Percentiles rank a stretch among this genome's conserved stretches.
Conservation (phyloP, 768 basidiomycete species). For the Boletellus emodensis region DNA sequence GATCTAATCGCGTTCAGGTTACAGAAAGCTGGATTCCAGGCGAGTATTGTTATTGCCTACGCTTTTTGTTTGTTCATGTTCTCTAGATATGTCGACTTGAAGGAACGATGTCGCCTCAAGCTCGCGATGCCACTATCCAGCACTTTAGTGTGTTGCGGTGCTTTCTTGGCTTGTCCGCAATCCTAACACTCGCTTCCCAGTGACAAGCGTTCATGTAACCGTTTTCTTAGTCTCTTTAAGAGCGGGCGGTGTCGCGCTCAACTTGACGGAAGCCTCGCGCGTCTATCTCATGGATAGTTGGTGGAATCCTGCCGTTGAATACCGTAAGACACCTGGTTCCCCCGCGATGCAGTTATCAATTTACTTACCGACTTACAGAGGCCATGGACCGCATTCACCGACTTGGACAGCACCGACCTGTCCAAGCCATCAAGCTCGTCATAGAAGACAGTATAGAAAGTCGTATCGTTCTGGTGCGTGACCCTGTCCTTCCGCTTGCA, state of each 20-base stretch:
- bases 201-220: slow-evolving; percentile 90
- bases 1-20: slow-evolving; percentile 92
- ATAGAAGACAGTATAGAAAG: slow-evolving; percentile 96
- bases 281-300: slow-evolving; percentile 97
- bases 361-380: slow-evolving; percentile 44
- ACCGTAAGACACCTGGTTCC: slow-evolving; percentile 47
- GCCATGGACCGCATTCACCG: slow-evolving; percentile 98
- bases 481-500: neutral
- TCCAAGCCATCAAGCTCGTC: slow-evolving; percentile 90
- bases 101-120: slow-evolving; percentile 96
- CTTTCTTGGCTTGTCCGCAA: neutral
- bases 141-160: slow-evolving; percentile 68
- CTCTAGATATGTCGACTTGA: slow-evolving; percentile 85
- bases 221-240: slow-evolving; percentile 97
- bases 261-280: slow-evolving; percentile 85
- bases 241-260: slow-evolving; percentile 91
- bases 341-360: neutral
- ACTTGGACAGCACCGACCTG: slow-evolving; percentile 90
- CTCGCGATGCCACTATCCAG: slow-evolving; percentile 90
- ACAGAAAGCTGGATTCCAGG: slow-evolving; percentile 88
- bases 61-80: neutral
- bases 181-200: slow-evolving; percentile 35
- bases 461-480: slow-evolving; percentile 77
- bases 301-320: slow-evolving; percentile 98
- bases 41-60: slow-evolving; percentile 33